phyloP scores from a whole-genome alignment of 768 basidiomycete genomes.

The Rhodotorula diobovata region DNA sequence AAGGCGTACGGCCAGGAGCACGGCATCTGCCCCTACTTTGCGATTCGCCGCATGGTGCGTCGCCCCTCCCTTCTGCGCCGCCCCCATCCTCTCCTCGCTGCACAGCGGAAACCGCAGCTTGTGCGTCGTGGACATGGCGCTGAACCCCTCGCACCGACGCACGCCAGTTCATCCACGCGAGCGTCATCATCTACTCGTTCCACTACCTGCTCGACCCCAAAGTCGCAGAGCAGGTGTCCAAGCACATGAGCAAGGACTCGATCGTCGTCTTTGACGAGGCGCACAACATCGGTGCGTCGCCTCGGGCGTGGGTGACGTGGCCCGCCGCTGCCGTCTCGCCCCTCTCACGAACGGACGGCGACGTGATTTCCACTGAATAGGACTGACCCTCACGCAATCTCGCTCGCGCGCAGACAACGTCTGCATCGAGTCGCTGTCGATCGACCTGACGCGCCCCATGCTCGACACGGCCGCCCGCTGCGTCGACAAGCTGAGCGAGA shows the following conservation, averaged over 20 bases:
- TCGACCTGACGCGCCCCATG: conserved; percentile 96
- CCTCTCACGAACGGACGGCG: no score
- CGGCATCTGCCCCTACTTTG: conserved; percentile 88
- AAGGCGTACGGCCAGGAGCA: conserved; percentile 81
- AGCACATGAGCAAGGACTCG: conserved; percentile 92
- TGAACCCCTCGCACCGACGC: neutral
- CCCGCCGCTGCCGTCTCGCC: no score
- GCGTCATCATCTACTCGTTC: conserved; percentile 97
- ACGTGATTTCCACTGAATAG: no score
- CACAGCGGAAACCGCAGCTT: no score
- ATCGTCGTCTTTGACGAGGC: conserved; percentile 99
- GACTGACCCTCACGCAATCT: neutral
- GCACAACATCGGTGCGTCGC: conserved; percentile 82
- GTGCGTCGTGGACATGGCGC: no score
- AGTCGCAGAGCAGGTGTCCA: conserved; percentile 97
- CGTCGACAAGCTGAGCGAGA: conserved; percentile 75
- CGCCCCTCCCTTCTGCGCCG: neutral
- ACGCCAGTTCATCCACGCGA: conserved; percentile 85
- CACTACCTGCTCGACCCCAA: conserved; percentile 98
- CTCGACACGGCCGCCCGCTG: conserved; percentile 87
- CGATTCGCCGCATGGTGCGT: conserved; percentile 86
- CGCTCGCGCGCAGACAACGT: conserved; percentile 68
- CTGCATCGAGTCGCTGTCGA: conserved; percentile 95
- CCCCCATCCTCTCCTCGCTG: neutral
- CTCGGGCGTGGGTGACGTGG: no score